Evolutionary conservation across 768 basidiomycete species (phyloP), one percentile per base, ranked within the genome.

Genomic region (Pilatotrama ljubarskyi): DNA sequence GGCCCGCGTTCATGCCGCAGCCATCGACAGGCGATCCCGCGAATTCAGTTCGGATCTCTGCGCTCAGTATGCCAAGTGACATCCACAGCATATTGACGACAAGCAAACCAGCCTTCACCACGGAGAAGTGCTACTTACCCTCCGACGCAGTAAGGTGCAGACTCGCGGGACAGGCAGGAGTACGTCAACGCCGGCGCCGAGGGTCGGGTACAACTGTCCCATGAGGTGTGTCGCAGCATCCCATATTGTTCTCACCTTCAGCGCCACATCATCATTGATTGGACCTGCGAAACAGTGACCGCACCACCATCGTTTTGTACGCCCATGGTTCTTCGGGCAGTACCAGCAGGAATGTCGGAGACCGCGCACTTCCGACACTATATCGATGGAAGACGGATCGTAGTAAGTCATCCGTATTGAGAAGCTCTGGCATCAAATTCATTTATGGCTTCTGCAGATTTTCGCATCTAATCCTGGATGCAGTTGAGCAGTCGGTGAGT

Each of bases 211-310:
- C 18, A 17, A n/a, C 7, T 35, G 37, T 41, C 41, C 22, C 52
- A 18, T 49, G n/a, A n/a, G 17, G 47, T 7, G 9, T 51, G 20
- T 14, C 42, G 22, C 13, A 17, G 9, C 18, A 35, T 36, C 5
- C 37, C 36, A n/a, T 11, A 13, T 17, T 13, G 22, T 40, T 36
- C 25, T 56, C 25, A 26, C 37, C 36, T n/a, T 57, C 22, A 25
- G 26, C 48, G 47, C 40, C 47, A 49, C 55, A 57, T 49, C 55
- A 57, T 57, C 55, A 57, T 15, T 57, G 55, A 57, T 57, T 29
- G 47, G 38, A 57, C 55, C 55, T 57, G 55, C 37, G 4, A n/a
- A 42, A 50, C 55, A 57, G 47, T 49, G 40, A 49, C n/a, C 15
- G 29, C 46, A 32, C 22, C 55, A 57, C 20, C 32, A 32, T 5